These are phyloP conservation scores for Cryptococcus amylolentus DNA, from an alignment of 1,284 basidiomycete genomes.

Conservation along the genomic window DNA sequence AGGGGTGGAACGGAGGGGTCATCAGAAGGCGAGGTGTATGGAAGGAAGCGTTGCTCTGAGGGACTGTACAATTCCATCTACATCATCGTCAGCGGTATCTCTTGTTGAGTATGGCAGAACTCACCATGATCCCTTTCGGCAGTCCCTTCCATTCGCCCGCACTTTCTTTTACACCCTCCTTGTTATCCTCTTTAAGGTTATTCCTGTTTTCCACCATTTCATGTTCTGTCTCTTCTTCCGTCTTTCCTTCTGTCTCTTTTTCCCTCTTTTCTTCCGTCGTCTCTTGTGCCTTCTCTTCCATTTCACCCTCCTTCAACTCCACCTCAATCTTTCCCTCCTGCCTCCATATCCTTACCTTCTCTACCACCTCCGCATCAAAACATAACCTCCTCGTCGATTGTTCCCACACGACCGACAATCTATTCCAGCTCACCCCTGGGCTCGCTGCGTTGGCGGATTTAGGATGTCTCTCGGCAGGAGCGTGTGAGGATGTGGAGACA, in stretches of 20 bases:
- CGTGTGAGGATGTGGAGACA: conserved; percentile 11
- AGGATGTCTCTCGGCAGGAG: background rate
- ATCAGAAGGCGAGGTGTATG: conserved; percentile 13
- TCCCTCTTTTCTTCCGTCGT: background rate
- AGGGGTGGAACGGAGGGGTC: conserved; percentile 9
- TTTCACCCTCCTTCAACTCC: conserved; percentile 56
- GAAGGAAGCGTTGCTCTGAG: conserved; percentile 42
- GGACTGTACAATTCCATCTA: conserved; percentile 47
- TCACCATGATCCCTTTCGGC: conserved; percentile 48
- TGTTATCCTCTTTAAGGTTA: conserved; percentile 3
- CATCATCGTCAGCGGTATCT: background rate
- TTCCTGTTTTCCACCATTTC: no score
- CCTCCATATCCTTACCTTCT: conserved; percentile 73
- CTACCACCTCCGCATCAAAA: conserved; percentile 81
- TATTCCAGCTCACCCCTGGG: conserved; percentile 13
- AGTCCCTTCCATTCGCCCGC: conserved; percentile 7
- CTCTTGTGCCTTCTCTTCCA: conserved; percentile 17
- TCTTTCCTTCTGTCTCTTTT: conserved; percentile 7
- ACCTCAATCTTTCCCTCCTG: conserved; percentile 83
- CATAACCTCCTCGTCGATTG: conserved; percentile 79
- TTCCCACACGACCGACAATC: conserved; percentile 66
- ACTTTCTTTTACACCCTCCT: conserved; percentile 3
- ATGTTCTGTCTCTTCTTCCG: no score
- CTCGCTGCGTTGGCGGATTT: background rate
- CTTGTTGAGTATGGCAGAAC: conserved; percentile 39